Evolutionary conservation across 768 basidiomycete genomes (phyloP), one percentile per base, ranked within the genome.

Genomic region (Gloeostereum incarnatum): DNA sequence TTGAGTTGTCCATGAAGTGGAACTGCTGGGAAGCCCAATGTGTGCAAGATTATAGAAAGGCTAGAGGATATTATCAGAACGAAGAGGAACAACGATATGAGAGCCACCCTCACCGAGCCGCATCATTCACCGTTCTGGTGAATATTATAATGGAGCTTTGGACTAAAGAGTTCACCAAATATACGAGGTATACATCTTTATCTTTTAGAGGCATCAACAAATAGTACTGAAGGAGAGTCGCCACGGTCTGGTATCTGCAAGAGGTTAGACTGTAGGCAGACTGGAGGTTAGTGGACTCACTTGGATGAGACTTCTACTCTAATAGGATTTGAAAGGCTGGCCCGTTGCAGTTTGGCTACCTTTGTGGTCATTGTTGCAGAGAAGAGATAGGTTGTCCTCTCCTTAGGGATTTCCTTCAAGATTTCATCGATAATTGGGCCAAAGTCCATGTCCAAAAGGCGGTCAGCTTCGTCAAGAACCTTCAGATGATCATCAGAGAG

Each of bases 311-410:
- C 90, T 57, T 98, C 93, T 2, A 98, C 79, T 47, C 85, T 75
- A 18, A 93, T 78, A n/a, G 96, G 96, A 53, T 94, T 92, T 22
- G 76, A 74, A 53, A 98, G 66, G 66, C 89, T 92, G 22, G 96
- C 93, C 38, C 94, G 65, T 56, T 98, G 94, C 8, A 99, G 68
- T 59, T 97, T 97, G 8, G 87, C 90, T 3, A 99, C 91, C 62
- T 97, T 98, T 10, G 90, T 91, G 8, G 96, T 94, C 94, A 99
- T 98, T 16, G 94, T 98, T 5, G 94, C 96, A 9, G 94, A 97
- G 65, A 92, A 99, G 1, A 99, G 73, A 54, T 91, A 97, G 2
- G 96, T 99, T 21, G 83, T 87, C 8, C 96, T 76, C 49, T 97
- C 93, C 52, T 80, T 88, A 16, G 94, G 96, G 45, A 99, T 82